Base-by-base conservation (phyloP, 169 alveolate genomes). In the Cryptosporidium baileyi region DNA sequence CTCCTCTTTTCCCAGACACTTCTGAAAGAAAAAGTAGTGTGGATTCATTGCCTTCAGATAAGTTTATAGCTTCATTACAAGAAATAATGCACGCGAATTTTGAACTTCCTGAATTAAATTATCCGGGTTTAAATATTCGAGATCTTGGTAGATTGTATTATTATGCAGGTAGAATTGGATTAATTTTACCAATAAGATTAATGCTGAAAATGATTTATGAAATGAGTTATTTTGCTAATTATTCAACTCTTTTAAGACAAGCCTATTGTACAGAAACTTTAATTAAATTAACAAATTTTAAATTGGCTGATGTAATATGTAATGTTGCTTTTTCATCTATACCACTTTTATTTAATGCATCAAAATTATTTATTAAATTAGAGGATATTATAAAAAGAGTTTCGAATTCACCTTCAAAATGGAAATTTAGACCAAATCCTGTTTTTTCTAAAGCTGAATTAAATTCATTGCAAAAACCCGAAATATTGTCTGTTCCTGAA, bases 91-190 rank as follows among this genome's bases (percentile, higher is more conserved):
- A 74, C 22, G 43, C 54, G n/a, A 74, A 49, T 54, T 15, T 61
- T 0, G 67, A 74, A 17, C 38, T 74, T 15, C 85, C 85, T 40
- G 65, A 54, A n/a, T 52, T 74, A 43, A 32, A 30, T 28, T 74
- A 52, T 57, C 85, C 85, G 0, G 85, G 85, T 17, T 7, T 54
- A 17, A 74, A 74, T 36, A 74, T 74, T 34, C 67, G 85, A 22
- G 65, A 74, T 22, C n/a, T 74, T 13, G 38, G 65, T 9, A 51
- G 85, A 36, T 26, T 74, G 34, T 74, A 54, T n/a, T 74, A 40
- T 24, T 74, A 54, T 74, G 17, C 85, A 52, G 85, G 85, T 34
- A 74, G 67, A 51, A 2, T 74, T 13, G 85, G 85, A 52, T 22
- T 74, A 22, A 60, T 36, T 15, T 19, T 74, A 43, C 85, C 85